Evolutionary conservation across 768 basidiomycete species (phyloP), one percentile per base, ranked within the genome.

Genomic region (Suillus sp.): DNA sequence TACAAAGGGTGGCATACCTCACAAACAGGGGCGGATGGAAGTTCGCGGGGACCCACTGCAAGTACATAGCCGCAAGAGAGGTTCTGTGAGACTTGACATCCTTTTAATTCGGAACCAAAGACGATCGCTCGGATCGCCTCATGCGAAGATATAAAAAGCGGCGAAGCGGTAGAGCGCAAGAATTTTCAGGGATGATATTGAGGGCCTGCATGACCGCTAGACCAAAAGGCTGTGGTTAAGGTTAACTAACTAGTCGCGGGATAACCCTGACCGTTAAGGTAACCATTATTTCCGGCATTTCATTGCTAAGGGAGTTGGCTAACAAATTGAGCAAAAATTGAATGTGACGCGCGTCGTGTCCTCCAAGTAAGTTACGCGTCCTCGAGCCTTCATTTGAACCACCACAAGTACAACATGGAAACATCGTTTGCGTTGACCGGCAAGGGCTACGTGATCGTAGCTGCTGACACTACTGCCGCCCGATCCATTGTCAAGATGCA

Each of bases 401-500:
- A 62, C 66, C 13, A 64, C 71, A 50, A 70, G 68, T 35, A 69
- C 69, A 68, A 66, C 63, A 96, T 97, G 94, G 95, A 97, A 73
- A 91, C 88, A 59, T 93, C 93, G 20, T 95, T 98, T 75, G 95
- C 91, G 42, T 73, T 98, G 61, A 92, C 86, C 45, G 96, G 96
- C 57, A 96, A 97, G 75, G 96, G 89, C 71, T 99, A 94, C 78
- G 90, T 94, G 62, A 85, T 99, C 66, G 79, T 99, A 69, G 95
- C 96, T 2, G 88, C 95, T 11, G 96, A 99, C 78, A 94, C 90
- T 9, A 92, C 89, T 16, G 87, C 95, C 9, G 87, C 90, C 4
- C 85, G 93, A 68, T 97, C 95, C 37, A 93, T 99, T 77, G 89
- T 99, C 74, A 96, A 95, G 80, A 97, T 99, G 95, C 97, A 99